Evolutionary conservation across 73 alveolate genomes (phyloP), one percentile per base, ranked within the genome.

Genomic region (Paramecium bursaria): DNA sequence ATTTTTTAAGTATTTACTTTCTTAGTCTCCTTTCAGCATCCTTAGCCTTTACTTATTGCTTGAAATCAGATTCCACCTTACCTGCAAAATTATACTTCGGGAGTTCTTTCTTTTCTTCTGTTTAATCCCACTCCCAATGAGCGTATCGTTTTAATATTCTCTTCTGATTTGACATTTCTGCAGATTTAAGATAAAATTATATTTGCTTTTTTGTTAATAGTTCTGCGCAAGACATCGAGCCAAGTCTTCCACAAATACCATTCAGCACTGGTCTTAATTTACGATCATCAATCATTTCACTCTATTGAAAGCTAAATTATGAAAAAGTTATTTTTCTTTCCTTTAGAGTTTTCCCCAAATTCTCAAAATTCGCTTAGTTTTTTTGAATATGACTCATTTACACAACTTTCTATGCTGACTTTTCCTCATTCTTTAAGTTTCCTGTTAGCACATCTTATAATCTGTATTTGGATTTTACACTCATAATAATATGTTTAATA

Each of bases 111-210:
- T 42, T 67, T 67, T 39, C 55, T 35, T 67, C 4, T 35, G 33
- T 57, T 42, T 67, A 17, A 67, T 67, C 82, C 82, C 82, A 67
- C 44, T 67, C 82, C 82, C 82, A 67, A 67, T 67, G 82, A 22
- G 82, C 82, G 44, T 67, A 67, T 21, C 82, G 49, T 67, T 46
- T 31, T 15, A 67, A 21, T 17, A 67, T 57, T 67, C 82, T 67
- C 35, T 67, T 67, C 3, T 21, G 55, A 15, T 67, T 33, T 7
- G 33, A 67, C 44, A 67, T 67, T 6, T 42, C 50, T 25, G 82
- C 19, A 15, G 22, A 33, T 35, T 31, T 42, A 5, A 67, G 39
- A 42, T 35, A 67, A 21, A 7, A 25, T 39, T 39, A 42, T 9
- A 67, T 26, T 17, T 67, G 42, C 17, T 39, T 39, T 23, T 67